These are phyloP conservation scores for Citrus medica DNA, from an alignment of 345 rosid genomes.

Conservation along the genomic window DNA sequence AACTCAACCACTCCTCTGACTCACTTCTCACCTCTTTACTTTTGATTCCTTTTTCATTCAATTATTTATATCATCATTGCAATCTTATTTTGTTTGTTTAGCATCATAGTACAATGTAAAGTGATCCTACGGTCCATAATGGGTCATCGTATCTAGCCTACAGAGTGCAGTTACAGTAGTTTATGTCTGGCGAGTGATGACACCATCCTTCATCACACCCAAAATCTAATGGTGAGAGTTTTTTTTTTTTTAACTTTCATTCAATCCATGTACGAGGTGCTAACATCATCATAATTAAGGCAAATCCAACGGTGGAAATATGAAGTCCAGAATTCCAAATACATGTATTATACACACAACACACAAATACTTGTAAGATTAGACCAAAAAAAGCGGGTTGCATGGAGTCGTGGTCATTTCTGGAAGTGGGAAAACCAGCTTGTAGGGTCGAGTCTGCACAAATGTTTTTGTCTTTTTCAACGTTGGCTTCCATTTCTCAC, in stretches of 20 bases:
- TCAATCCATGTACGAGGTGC: constrained; percentile 26
- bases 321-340: neutral
- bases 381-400: constrained; percentile 17
- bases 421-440: constrained; percentile 41
- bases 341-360: neutral
- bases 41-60: constrained; percentile 65
- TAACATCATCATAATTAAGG: constrained; percentile 6
- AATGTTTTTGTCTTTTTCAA: constrained; percentile 46
- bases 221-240: constrained; percentile 18
- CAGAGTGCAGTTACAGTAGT: constrained; percentile 5
- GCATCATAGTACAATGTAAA: constrained; percentile 8
- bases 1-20: constrained; percentile 88
- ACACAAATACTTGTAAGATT: neutral
- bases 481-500: constrained; percentile 27
- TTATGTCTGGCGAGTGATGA: constrained; percentile 18
- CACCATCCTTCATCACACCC: constrained; percentile 31
- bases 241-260: neutral
- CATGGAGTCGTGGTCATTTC: constrained; percentile 72
- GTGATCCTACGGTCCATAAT: constrained; percentile 34
- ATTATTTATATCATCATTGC: constrained; percentile 36
- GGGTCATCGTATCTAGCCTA: constrained; percentile 17
- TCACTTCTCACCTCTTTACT: constrained; percentile 48
- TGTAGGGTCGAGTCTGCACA: constrained; percentile 39
- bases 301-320: constrained; percentile 26
- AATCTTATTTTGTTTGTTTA: neutral